Conservation (phyloP, 148 eudicot genomes). For the Chenopodium quinoa region DNA sequence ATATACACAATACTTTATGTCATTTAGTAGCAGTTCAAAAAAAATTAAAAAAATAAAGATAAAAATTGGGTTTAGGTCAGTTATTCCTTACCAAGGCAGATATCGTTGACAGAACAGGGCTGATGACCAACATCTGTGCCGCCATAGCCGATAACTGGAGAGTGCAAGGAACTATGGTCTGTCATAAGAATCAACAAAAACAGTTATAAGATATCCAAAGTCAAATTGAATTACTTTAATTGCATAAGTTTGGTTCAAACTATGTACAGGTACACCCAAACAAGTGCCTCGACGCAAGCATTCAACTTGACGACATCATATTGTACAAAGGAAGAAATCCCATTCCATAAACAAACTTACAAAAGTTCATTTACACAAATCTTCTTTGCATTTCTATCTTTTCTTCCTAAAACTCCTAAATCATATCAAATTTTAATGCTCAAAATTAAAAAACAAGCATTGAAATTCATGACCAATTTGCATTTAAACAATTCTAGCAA, state of each 20-base stretch:
- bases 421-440: too few relatives aligned
- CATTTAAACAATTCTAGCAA: background rate
- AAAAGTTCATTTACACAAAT: background rate
- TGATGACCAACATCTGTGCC: conserved; percentile 76
- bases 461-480: background rate
- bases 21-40: background rate
- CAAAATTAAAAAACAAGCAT: background rate
- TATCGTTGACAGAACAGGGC: conserved; percentile 62
- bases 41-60: background rate
- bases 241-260: background rate
- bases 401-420: background rate
- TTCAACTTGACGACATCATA: background rate
- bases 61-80: background rate
- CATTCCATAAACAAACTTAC: background rate
- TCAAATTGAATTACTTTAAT: background rate
- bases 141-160: conserved; percentile 88
- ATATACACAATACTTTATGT: conserved; percentile 16
- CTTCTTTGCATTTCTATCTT: background rate
- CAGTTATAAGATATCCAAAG: background rate
- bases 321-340: background rate
- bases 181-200: conserved; percentile 21
- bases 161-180: conserved; percentile 79
- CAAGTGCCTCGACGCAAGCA: background rate
- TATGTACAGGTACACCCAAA: background rate
- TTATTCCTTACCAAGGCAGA: conserved; percentile 72